These are phyloP conservation scores for Huntiella savannae DNA, from an alignment of 2,329 filamentous ascomycete species.

Conservation along the genomic window DNA sequence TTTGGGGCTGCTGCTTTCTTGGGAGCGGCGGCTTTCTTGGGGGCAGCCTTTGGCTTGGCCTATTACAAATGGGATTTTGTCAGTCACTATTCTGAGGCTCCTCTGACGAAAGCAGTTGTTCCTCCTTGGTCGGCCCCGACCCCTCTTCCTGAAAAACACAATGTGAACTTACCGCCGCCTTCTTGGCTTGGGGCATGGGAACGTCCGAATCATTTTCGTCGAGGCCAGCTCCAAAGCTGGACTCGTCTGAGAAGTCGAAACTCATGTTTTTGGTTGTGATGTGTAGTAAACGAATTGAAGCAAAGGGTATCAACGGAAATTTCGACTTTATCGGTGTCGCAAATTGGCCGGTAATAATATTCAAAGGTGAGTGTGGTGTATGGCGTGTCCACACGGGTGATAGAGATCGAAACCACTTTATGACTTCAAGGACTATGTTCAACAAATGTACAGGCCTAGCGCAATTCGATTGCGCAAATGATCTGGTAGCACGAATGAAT, in stretches of 20 bases:
- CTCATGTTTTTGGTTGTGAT: constrained; percentile 24
- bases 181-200: constrained; percentile 18
- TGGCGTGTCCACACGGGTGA: not conserved
- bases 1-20: constrained; percentile 33
- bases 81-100: not conserved
- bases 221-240: constrained; percentile 34
- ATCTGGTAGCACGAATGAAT: too few species aligned
- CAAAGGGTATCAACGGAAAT: not conserved
- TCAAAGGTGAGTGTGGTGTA: not conserved
- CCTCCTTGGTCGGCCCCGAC: too few species aligned
- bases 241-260: constrained; percentile 40
- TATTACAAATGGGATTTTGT: not conserved
- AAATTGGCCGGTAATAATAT: not conserved
- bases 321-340: too few species aligned
- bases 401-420: too few species aligned
- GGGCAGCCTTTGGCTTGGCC: constrained; percentile 1
- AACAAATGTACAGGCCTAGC: too few species aligned
- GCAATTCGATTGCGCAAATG: too few species aligned
- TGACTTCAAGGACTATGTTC: too few species aligned
- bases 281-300: not conserved
- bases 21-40: constrained; percentile 26
- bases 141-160: not conserved
- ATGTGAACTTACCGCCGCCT: constrained; percentile 4
- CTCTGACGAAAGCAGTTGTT: not conserved
- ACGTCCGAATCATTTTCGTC: constrained; percentile 22